Evolutionary conservation across 2,329 filamentous ascomycete species (phyloP).

Genomic region (Clonostachys rhizophaga): DNA sequence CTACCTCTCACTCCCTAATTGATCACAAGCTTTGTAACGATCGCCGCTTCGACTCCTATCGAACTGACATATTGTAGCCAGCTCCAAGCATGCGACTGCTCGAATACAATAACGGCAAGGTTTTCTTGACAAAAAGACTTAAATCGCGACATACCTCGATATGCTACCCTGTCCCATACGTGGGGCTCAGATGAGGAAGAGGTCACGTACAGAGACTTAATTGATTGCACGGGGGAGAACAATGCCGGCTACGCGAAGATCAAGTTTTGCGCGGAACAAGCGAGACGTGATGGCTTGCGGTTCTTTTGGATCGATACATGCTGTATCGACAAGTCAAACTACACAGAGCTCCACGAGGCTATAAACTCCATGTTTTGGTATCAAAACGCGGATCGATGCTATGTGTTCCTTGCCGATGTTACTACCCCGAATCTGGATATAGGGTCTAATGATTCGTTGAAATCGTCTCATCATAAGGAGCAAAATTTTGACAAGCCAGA

Average conservation of each 20-base stretch:
- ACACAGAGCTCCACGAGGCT: neutral
- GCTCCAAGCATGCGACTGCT: too few relatives aligned
- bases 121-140: too few relatives aligned
- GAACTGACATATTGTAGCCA: too few relatives aligned
- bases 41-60: too few relatives aligned
- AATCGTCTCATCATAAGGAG: neutral
- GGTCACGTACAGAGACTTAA: slow-evolving; percentile 14
- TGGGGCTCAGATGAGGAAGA: slow-evolving; percentile 18
- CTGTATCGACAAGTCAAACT: slow-evolving; percentile 7
- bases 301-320: slow-evolving; percentile 8
- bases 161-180: slow-evolving; percentile 15
- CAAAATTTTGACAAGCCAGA: slow-evolving; percentile 1
- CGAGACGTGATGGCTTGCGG: neutral
- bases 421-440: slow-evolving; percentile 4
- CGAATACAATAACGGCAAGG: too few relatives aligned
- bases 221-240: slow-evolving; percentile 5
- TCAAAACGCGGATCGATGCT: slow-evolving; percentile 2
- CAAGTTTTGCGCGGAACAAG: neutral
- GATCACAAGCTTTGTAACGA: too few relatives aligned
- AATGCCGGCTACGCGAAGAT: neutral
- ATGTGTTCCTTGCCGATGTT: slow-evolving; percentile 10
- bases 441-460: slow-evolving; percentile 6
- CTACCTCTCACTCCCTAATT: too few relatives aligned
- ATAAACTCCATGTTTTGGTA: too few relatives aligned
- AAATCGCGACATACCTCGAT: too few relatives aligned